phyloP scores from a whole-genome alignment of 495 filamentous ascomycete genomes.

The Neurospora pannonica region DNA sequence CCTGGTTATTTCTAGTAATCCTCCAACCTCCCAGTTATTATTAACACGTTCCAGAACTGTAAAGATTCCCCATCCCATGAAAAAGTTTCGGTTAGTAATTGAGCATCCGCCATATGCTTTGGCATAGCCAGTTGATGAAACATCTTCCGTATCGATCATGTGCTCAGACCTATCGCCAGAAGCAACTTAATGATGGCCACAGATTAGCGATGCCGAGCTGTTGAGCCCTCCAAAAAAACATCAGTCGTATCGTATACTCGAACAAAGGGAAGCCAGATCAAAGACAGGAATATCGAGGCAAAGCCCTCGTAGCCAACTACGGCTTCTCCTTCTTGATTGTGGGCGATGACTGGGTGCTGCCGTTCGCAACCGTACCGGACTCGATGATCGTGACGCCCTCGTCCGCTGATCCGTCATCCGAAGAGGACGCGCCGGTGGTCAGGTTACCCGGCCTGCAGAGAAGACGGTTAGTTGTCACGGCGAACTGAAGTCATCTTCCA shows the following conservation, averaged over 20 bases:
- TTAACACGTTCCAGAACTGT: constrained; percentile 16
- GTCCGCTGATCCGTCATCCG: constrained; percentile 34
- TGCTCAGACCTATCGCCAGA: constrained; percentile 8
- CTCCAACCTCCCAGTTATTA: constrained; percentile 13
- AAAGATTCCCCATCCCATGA: constrained; percentile 14
- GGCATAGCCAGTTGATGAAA: background rate
- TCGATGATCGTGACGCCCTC: constrained; percentile 43
- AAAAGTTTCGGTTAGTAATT: constrained; percentile 1
- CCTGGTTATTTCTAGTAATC: constrained; percentile 10
- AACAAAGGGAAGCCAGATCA: constrained; percentile 4
- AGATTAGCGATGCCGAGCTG: constrained; percentile 16
- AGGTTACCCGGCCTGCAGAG: constrained; percentile 18
- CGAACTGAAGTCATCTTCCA: constrained; percentile 3
- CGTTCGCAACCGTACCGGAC: constrained; percentile 38
- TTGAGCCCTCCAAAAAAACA: constrained; percentile 13
- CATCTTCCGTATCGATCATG: constrained; percentile 19
- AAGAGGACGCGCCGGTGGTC: constrained; percentile 20
- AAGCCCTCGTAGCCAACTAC: constrained; percentile 8
- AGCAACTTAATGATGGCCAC: constrained; percentile 21
- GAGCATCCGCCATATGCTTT: background rate
- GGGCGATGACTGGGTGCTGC: constrained; percentile 42
- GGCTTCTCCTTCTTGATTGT: constrained; percentile 35
- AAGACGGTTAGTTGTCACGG: constrained; percentile 17
- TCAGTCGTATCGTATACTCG: constrained; percentile 10
- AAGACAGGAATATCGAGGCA: background rate